phyloP scores from a whole-genome alignment of 306 rosid species.

The Vigna mungo region DNA sequence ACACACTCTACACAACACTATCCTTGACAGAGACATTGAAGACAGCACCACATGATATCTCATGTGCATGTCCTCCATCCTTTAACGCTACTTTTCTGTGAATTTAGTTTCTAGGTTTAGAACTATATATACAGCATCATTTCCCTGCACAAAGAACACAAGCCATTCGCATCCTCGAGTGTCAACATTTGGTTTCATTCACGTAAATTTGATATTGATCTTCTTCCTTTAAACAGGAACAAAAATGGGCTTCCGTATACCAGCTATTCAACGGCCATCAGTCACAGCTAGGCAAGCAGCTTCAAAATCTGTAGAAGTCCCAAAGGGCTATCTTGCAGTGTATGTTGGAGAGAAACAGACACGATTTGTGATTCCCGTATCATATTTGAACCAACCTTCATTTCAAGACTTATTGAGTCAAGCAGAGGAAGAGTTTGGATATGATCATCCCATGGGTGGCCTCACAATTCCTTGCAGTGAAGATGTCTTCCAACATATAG shows the following conservation, averaged over 20 bases:
- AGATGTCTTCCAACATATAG: not conserved
- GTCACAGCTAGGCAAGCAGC: constrained; percentile 11
- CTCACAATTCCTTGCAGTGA: constrained; percentile 56
- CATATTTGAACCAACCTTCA: constrained; percentile 54
- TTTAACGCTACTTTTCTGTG: not conserved
- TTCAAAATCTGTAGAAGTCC: constrained; percentile 32
- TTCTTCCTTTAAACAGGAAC: not conserved
- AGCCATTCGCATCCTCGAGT: not conserved
- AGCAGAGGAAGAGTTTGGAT: constrained; percentile 55
- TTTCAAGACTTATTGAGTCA: constrained; percentile 48
- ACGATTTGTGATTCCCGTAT: constrained; percentile 52
- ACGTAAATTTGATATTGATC: not conserved
- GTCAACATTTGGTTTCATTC: not conserved
- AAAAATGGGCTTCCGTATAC: constrained; percentile 50
- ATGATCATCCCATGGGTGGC: constrained; percentile 58
- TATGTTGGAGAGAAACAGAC: constrained; percentile 60
- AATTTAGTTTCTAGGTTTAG: not conserved
- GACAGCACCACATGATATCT: constrained; percentile 47
- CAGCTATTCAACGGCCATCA: constrained; percentile 21
- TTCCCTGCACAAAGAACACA: constrained; percentile 24
- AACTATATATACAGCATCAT: constrained; percentile 29
- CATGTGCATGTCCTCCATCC: constrained; percentile 34
- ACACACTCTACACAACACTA: not conserved
- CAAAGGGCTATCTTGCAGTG: constrained; percentile 54
- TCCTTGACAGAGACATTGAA: not conserved